A percentile compares a stretch with the other conserved stretches of the same genome.
Evolutionary conservation across 352 stramenopile species (phyloP).

Genomic region (Globisporangium camurandrum): DNA sequence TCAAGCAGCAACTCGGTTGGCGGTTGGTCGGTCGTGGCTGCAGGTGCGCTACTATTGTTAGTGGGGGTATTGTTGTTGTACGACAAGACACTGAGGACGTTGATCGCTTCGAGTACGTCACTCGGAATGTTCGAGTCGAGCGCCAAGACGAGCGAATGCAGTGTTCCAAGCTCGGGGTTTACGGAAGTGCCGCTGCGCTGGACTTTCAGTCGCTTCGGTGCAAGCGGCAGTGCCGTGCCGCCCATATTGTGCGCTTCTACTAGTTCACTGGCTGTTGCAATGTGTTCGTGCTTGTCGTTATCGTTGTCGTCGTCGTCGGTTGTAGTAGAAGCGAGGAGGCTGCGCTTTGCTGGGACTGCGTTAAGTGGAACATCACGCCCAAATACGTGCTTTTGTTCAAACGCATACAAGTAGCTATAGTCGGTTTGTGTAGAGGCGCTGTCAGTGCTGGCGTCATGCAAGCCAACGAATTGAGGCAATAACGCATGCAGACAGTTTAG

Average conservation of each 20-base stretch:
- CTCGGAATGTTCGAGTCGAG: conserved; percentile 54
- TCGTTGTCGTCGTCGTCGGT: background rate
- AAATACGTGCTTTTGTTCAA: conserved; percentile 78
- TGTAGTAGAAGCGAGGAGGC: too few species aligned
- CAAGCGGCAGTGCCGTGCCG: conserved; percentile 49
- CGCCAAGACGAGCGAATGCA: conserved; percentile 64
- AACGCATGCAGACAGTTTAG: background rate
- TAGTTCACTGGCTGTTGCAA: conserved; percentile 57
- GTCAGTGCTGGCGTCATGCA: too few species aligned
- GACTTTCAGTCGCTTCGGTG: conserved; percentile 61
- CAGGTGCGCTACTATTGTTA: background rate
- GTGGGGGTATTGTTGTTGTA: conserved; percentile 31
- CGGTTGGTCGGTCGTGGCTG: conserved; percentile 23
- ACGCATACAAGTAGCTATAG: conserved; percentile 34
- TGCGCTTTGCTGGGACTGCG: conserved; percentile 12
- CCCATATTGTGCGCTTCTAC: conserved; percentile 56
- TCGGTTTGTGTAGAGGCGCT: background rate
- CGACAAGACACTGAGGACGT: conserved; percentile 66
- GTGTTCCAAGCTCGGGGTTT: conserved; percentile 39
- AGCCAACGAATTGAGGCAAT: too few species aligned
- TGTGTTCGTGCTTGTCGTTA: conserved; percentile 18
- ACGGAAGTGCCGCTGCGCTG: conserved; percentile 21
- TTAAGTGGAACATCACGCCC: conserved; percentile 36
- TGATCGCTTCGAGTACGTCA: conserved; percentile 52
- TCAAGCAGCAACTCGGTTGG: conserved; percentile 56